Evolutionary conservation across 257 asterid species (phyloP).

Genomic region (Solanum peruvianum): DNA sequence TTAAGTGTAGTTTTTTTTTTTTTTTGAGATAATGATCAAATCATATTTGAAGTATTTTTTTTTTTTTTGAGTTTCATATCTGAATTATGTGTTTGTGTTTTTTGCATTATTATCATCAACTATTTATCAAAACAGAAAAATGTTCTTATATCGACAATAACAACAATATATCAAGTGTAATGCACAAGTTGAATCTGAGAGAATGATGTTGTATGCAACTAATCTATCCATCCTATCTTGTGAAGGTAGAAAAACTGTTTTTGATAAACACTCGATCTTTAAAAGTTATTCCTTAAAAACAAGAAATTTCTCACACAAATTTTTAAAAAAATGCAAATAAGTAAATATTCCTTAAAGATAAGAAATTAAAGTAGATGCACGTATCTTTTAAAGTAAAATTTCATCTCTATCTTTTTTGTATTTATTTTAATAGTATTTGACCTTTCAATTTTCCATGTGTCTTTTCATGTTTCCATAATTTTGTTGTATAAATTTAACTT

Average conservation of each 20-base stretch:
- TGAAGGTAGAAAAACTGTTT: not conserved
- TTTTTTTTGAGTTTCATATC: not conserved
- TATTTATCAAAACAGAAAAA: not conserved
- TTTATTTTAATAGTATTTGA: no score
- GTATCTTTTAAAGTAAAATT: no score
- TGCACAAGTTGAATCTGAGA: not conserved
- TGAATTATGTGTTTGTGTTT: not conserved
- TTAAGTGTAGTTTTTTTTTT: no score
- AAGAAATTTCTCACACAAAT: no score
- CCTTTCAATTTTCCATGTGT: no score
- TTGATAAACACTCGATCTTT: not conserved
- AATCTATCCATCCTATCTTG: not conserved
- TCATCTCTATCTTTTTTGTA: no score
- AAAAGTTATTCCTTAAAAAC: no score
- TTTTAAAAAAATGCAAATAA: no score
- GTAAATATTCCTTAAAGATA: no score
- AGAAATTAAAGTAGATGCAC: no score
- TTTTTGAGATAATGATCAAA: not conserved
- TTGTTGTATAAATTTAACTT: no score
- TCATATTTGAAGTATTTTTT: not conserved
- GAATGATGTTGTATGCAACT: not conserved
- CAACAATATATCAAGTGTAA: not conserved
- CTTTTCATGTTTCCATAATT: no score
- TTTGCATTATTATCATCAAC: not conserved
- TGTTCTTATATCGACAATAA: not conserved